These are phyloP conservation scores for Madurella fahalii DNA, from an alignment of 2,329 filamentous ascomycete genomes.

Conservation along the genomic window DNA sequence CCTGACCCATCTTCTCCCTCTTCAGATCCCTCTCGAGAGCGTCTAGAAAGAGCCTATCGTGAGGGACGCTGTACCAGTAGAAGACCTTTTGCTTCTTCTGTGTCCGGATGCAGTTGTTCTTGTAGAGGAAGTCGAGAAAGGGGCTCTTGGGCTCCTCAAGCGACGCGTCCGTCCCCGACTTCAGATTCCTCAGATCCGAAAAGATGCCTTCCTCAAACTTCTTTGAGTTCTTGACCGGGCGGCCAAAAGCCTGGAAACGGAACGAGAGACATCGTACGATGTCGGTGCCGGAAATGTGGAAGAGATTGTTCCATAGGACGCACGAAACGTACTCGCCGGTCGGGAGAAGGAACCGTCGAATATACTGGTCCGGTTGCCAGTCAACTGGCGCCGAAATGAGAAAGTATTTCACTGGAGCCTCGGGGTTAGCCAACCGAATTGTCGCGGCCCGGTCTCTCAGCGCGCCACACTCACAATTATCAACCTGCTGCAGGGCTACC, in stretches of 20 bases:
- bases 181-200: slow-evolving; percentile 95
- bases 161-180: slow-evolving; percentile 95
- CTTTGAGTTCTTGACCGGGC: slow-evolving; percentile 98
- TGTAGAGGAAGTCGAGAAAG: slow-evolving; percentile 98
- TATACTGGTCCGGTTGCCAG: slow-evolving; percentile 95
- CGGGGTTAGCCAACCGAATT: slow-evolving; percentile 5
- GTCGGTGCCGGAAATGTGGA: slow-evolving; percentile 98
- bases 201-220: slow-evolving; percentile 99
- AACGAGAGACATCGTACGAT: slow-evolving; percentile 98
- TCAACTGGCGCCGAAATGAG: slow-evolving; percentile 97
- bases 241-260: slow-evolving; percentile 96
- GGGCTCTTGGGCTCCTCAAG: slow-evolving; percentile 98
- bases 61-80: slow-evolving; percentile 99
- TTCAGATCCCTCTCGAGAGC: slow-evolving; percentile 95
- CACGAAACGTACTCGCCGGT: slow-evolving; percentile 99
- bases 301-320: slow-evolving; percentile 98
- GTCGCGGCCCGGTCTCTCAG: too few species aligned
- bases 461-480: slow-evolving; percentile 69
- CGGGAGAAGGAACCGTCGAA: slow-evolving; percentile 88
- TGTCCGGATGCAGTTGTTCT: slow-evolving; percentile 99
- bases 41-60: slow-evolving; percentile 95
- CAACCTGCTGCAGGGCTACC: slow-evolving; percentile 95
- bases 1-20: slow-evolving; percentile 98
- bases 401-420: slow-evolving; percentile 86
- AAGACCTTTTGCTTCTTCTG: slow-evolving; percentile 99